Conservation (phyloP, 2,329 filamentous ascomycete genomes). For the Phaeophleospora eucalypticola region DNA sequence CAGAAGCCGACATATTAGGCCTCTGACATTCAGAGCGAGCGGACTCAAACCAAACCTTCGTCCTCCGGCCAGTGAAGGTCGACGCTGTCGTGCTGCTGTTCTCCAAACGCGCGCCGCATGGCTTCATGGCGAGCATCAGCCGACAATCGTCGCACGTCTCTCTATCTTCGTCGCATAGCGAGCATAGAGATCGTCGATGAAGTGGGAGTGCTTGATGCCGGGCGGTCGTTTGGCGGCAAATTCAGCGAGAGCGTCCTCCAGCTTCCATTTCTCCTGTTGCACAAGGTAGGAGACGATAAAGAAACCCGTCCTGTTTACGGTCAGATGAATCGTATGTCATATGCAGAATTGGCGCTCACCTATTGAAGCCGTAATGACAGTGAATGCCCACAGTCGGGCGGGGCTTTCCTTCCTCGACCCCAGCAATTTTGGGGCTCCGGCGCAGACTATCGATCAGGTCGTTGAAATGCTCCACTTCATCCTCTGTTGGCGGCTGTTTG, state of each 20-base stretch:
- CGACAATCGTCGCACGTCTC: conserved; percentile 17
- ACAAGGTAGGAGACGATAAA: conserved; percentile 89
- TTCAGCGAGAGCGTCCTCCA: conserved; percentile 73
- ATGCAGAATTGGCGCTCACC: no score
- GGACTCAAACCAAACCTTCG: no score
- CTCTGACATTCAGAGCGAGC: no score
- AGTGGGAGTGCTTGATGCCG: conserved; percentile 86
- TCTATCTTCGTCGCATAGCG: conserved; percentile 56
- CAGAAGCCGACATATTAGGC: no score
- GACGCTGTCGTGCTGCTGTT: background rate
- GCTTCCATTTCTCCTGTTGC: conserved; percentile 66
- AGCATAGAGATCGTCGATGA: conserved; percentile 77
- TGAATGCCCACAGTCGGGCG: conserved; percentile 67
- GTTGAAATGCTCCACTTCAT: conserved; percentile 59
- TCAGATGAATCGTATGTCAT: no score
- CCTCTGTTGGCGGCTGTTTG: conserved; percentile 72
- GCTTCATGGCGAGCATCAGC: no score
- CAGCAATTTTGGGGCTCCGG: conserved; percentile 33
- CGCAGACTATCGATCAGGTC: conserved; percentile 51
- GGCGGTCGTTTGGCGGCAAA: conserved; percentile 71
- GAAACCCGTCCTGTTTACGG: no score
- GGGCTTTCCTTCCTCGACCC: conserved; percentile 32
- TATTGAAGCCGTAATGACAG: conserved; percentile 93
- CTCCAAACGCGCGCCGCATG: no score
- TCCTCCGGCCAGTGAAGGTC: no score